Evolutionary conservation across 116 monocot genomes (phyloP), one percentile per base, ranked within the genome.

Genomic region (Dioscorea cayenensis): DNA sequence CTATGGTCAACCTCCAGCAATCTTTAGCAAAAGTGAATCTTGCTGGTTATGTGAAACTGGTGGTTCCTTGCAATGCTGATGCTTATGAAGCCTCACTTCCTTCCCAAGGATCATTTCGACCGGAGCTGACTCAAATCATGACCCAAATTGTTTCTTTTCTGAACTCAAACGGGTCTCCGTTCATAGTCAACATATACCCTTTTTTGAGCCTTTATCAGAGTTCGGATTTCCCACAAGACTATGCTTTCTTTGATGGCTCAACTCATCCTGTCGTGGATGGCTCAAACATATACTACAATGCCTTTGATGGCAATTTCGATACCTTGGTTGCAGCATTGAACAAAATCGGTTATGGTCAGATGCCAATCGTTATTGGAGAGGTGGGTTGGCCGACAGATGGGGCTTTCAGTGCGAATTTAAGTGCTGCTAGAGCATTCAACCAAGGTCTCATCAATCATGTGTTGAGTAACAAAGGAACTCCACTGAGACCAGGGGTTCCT

Each of bases 61-160:
- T 96, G 3, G 92, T 92, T 48, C 95, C 95, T 60, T 96, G 95
- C 84, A 96, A 96, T 78, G 95, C 95, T 13, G 95, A 96, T 84
- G 95, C 92, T 13, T 96, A 96, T 55, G 80, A 84, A 49, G 77
- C 86, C 14, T 65, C 84, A 3, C 79, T 91, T 52, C 95, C 95
- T 63, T 96, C 92, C 9, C 95, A 92, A 75, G 95, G 95, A 28
- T 28, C 82, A 32, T 96, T 96, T 76, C 78, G 90, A 38, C 72
- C 92, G 2, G 95, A 96, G 18, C 68, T 96, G 21, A 84, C 90
- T 67, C 87, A 87, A 69, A 83, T 90, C 63, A 92, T 95, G 78
- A 85, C 92, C 36, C 90, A 92, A 70, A 76, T 92, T 1, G 81
- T 87, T 51, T 79, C 92, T 62, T 87, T 92, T 59, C 92, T 96